Percentiles rank a stretch among this genome's conserved stretches.
Evolutionary conservation across 2,329 filamentous ascomycete genomes (phyloP).

Genomic region (Seiridium unicorne): DNA sequence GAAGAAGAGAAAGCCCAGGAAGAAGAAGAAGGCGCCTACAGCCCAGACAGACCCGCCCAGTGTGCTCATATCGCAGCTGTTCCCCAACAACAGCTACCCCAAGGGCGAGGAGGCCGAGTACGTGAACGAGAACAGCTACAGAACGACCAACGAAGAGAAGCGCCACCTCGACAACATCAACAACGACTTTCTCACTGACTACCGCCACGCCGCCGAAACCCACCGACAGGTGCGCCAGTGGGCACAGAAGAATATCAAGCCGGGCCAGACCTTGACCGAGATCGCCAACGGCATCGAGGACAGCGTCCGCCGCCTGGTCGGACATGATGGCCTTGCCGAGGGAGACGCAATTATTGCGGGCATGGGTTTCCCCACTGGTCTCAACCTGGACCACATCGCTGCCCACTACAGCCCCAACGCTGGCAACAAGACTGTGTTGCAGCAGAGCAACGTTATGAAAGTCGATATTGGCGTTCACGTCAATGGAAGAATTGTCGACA

Average conservation of each 20-base stretch:
- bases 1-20: constrained; percentile 76
- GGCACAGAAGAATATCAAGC: constrained; percentile 77
- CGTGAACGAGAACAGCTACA: constrained; percentile 70
- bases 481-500: constrained; percentile 78
- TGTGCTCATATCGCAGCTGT: constrained; percentile 71
- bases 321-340: constrained; percentile 72
- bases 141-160: constrained; percentile 83
- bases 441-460: constrained; percentile 76
- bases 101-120: constrained; percentile 79
- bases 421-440: constrained; percentile 74
- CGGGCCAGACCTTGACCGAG: constrained; percentile 75
- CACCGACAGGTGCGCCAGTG: constrained; percentile 85
- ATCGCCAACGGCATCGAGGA: constrained; percentile 89
- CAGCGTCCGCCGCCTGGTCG: constrained; percentile 72
- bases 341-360: constrained; percentile 77
- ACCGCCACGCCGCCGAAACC: constrained; percentile 82
- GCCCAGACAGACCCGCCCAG: constrained; percentile 76
- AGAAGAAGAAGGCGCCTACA: constrained; percentile 65
- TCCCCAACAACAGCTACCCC: constrained; percentile 70
- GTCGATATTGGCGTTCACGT: constrained; percentile 82
- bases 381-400: constrained; percentile 81
- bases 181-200: constrained; percentile 76
- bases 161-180: constrained; percentile 78
- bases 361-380: constrained; percentile 83
- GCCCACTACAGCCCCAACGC: constrained; percentile 87